Evolutionary conservation across 1,284 basidiomycete species (phyloP).

Genomic region (Cystobasidium sp.): DNA sequence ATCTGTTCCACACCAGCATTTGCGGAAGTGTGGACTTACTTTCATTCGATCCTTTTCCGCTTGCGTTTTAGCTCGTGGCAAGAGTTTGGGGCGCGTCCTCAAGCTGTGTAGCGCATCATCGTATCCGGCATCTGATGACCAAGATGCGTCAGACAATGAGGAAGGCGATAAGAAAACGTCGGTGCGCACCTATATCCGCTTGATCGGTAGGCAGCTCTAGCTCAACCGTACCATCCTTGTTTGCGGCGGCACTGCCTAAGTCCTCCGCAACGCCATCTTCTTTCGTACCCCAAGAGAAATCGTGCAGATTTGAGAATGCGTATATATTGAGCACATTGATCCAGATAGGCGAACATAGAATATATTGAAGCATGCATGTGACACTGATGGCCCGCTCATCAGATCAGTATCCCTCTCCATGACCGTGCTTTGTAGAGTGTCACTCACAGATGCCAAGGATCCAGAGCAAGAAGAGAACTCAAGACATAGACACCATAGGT

Average conservation of each 20-base stretch:
- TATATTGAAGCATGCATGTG: slow-evolving; percentile 86
- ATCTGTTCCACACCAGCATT: slow-evolving; percentile 67
- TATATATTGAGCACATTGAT: slow-evolving; percentile 72
- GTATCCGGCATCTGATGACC: slow-evolving; percentile 69
- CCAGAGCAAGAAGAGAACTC: slow-evolving; percentile 82
- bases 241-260: slow-evolving; percentile 60
- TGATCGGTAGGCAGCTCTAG: slow-evolving; percentile 84
- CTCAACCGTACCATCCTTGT: slow-evolving; percentile 81
- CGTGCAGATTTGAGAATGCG: slow-evolving; percentile 73
- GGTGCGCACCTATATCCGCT: slow-evolving; percentile 68
- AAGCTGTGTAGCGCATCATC: slow-evolving; percentile 85
- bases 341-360: slow-evolving; percentile 85
- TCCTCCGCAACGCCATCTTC: slow-evolving; percentile 55
- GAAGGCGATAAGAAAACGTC: neutral
- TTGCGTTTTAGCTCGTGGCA: slow-evolving; percentile 53
- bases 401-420: slow-evolving; percentile 4
- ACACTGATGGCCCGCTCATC: slow-evolving; percentile 62
- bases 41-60: slow-evolving; percentile 54
- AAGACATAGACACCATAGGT: slow-evolving; percentile 73
- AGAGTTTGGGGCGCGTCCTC: slow-evolving; percentile 64
- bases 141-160: neutral
- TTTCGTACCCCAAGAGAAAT: slow-evolving; percentile 60
- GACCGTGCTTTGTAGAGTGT: neutral
- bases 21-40: slow-evolving; percentile 59
- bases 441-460: slow-evolving; percentile 71